A percentile compares a stretch with the other conserved stretches of the same genome.
Conservation (phyloP, 768 basidiomycete species). For the button mushroom (Agaricus bisporus) region DNA sequence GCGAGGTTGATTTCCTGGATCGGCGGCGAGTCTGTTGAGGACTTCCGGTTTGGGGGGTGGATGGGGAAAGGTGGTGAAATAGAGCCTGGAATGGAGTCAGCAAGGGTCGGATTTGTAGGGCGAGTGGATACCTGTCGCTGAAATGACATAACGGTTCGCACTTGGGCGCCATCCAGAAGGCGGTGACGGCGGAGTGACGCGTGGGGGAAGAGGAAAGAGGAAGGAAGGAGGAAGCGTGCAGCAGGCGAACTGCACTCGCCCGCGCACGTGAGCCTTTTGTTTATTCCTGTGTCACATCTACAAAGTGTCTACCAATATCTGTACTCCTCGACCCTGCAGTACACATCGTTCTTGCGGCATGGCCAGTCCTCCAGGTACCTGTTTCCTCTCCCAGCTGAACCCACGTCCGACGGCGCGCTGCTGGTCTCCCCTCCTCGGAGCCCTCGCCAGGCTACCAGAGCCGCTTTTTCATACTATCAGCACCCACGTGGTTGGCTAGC, state of each 20-base stretch:
- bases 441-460: conserved; percentile 40
- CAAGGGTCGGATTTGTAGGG: conserved; percentile 6
- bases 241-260: background rate
- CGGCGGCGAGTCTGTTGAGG: conserved; percentile 55
- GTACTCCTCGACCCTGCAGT: conserved; percentile 72
- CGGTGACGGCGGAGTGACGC: background rate
- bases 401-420: conserved; percentile 15
- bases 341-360: conserved; percentile 53
- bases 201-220: background rate
- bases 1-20: conserved; percentile 49
- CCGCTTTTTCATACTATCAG: conserved; percentile 20
- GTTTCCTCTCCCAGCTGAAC: conserved; percentile 11
- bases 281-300: conserved; percentile 5
- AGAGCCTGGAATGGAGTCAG: conserved; percentile 47
- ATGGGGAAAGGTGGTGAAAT: conserved; percentile 84
- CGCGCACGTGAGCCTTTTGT: conserved; percentile 10
- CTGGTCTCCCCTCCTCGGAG: conserved; percentile 20
- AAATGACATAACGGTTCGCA: conserved; percentile 81
- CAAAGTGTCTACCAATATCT: conserved; percentile 1
- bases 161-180: conserved; percentile 33
- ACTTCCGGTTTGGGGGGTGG: conserved; percentile 61
- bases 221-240: conserved; percentile 2
- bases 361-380: conserved; percentile 22
- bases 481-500: background rate
- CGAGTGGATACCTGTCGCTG: conserved; percentile 55